Evolutionary conservation across 352 stramenopile genomes (phyloP).

Genomic region (Phytophthora foliorum): DNA sequence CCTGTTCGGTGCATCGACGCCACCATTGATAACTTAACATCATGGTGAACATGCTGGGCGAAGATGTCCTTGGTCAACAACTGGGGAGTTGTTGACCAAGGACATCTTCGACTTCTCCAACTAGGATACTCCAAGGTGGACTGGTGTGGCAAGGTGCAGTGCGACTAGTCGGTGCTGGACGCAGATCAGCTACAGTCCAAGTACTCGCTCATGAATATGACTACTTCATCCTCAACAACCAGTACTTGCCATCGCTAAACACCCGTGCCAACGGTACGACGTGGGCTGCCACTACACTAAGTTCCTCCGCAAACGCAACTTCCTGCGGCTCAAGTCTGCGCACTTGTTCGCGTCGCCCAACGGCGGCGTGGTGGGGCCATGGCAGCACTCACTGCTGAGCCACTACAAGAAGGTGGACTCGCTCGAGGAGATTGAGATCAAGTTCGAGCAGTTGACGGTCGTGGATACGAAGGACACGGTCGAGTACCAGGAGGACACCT

Average conservation of each 20-base stretch:
- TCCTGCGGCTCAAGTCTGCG: conserved; percentile 29
- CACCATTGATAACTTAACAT: conserved; percentile 13
- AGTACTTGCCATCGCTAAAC: too few relatives aligned
- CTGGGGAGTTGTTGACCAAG: too few relatives aligned
- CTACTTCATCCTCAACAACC: too few relatives aligned
- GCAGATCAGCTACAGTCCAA: too few relatives aligned
- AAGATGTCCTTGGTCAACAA: too few relatives aligned
- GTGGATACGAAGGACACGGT: conserved; percentile 31
- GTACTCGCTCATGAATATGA: too few relatives aligned
- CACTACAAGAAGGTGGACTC: conserved; percentile 33
- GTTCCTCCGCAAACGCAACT: conserved; percentile 37
- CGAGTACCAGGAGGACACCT: conserved; percentile 37
- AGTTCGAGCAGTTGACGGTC: conserved; percentile 23
- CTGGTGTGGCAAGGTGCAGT: too few relatives aligned
- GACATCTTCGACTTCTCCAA: too few relatives aligned
- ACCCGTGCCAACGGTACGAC: conserved; percentile 4
- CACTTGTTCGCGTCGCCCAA: conserved; percentile 42
- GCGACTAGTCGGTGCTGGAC: too few relatives aligned
- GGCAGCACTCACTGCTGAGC: conserved; percentile 39
- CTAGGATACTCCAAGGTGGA: too few relatives aligned
- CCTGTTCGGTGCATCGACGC: conserved; percentile 38
- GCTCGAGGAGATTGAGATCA: conserved; percentile 20
- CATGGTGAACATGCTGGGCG: too few relatives aligned
- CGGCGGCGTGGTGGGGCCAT: conserved; percentile 41
- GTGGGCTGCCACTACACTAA: conserved; percentile 15